These are phyloP conservation scores for Paxillus rubicundulus DNA, from an alignment of 768 basidiomycete species.

Conservation along the genomic window DNA sequence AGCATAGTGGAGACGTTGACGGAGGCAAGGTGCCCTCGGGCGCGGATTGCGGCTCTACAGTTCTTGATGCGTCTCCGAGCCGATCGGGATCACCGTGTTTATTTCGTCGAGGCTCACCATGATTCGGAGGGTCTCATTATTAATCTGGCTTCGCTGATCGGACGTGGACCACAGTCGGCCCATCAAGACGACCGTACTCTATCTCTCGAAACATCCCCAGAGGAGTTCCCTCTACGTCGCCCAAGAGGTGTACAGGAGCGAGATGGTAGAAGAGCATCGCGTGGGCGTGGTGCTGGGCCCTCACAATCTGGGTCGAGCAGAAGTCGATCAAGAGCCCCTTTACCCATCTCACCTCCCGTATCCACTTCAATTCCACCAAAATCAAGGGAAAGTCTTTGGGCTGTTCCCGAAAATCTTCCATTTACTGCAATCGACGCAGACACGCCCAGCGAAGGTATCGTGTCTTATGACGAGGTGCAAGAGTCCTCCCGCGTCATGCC, in stretches of 20 bases:
- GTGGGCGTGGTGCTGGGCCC: constrained; percentile 47
- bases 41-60: constrained; percentile 72
- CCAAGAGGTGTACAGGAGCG: constrained; percentile 50
- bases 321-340: constrained; percentile 59
- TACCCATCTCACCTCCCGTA: constrained; percentile 27
- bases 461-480: constrained; percentile 58
- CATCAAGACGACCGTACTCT: constrained; percentile 27
- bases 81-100: constrained; percentile 86
- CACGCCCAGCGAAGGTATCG: constrained; percentile 63
- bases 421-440: constrained; percentile 56
- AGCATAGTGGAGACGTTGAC: constrained; percentile 48
- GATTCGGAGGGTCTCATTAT: constrained; percentile 58
- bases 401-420: constrained; percentile 60
- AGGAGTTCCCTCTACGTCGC: constrained; percentile 39
- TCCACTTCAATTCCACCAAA: constrained; percentile 28
- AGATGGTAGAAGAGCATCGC: constrained; percentile 48
- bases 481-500: constrained; percentile 54
- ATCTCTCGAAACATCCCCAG: constrained; percentile 21
- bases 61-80: constrained; percentile 88
- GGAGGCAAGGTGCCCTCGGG: constrained; percentile 50
- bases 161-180: constrained; percentile 39
- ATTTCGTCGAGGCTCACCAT: constrained; percentile 52
- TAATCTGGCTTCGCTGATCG: constrained; percentile 63
- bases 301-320: constrained; percentile 51
- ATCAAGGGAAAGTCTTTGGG: constrained; percentile 57